Base-by-base conservation (phyloP, 176 grass and related monocot genomes). In the Chloris gayana region DNA sequence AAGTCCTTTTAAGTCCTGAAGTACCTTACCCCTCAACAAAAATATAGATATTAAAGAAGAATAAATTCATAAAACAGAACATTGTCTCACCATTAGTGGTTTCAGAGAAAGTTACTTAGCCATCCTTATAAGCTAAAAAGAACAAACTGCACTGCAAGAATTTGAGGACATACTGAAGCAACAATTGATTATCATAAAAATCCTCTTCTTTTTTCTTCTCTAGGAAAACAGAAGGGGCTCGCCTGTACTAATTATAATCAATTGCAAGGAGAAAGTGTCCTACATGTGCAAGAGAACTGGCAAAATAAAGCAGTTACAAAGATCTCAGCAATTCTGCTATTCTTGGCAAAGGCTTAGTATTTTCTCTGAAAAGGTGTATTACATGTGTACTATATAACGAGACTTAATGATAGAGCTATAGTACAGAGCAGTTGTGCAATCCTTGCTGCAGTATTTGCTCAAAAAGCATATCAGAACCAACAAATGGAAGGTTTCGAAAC, bases 401-500 rank as follows among this genome's bases (percentile, higher is more conserved):
- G 21, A n/a, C 51, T 56, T 56, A 56, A 56, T 24, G 60, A 70
- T 3, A 60, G 37, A 49, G 38, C 44, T 11, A 80, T 59, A 60
- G 3, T 44, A 71, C 26, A 26, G 17, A 82, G 1, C 32, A 49
- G 62, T 31, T 29, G 34, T 38, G 6, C 0, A 56, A 51, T 45
- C 71, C 18, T 17, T 44, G 25, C 6, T 34, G 7, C 5, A 33
- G 4, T 34, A 61, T 22, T 58, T 37, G 69, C 26, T 12, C 34
- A 73, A 62, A 73, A 63, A 62, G 21, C 29, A n/a, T n/a, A 35
- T 51, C 42, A 67, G 62, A 35, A 34, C 8, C 25, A 78, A 50
- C 18, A 77, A 64, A 4, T 10, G 4, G 59, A 4, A 44, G 11
- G 41, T 27, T 63, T 61, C 1, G 41, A 22, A 41, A 30, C 29